Conservation (phyloP, 2,329 filamentous ascomycete genomes). For the Talaromyces sp. region DNA sequence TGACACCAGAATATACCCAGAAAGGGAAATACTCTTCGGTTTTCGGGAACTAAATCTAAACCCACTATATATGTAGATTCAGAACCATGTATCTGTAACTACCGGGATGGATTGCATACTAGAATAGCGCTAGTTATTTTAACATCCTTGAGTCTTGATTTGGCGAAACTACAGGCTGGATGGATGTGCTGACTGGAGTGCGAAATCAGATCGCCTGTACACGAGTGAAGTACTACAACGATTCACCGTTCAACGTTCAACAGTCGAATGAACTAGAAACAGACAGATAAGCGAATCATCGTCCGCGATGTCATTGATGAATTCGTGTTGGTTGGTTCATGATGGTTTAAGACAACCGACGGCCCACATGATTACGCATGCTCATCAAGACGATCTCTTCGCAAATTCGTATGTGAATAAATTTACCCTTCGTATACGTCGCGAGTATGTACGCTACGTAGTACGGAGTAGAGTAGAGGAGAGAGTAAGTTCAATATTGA, state of each 20-base stretch:
- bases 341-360: not conserved
- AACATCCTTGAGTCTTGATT: not conserved
- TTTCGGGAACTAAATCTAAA: not conserved
- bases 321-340: not conserved
- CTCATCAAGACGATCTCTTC: not conserved
- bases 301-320: not conserved
- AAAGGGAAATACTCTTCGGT: conserved; percentile 15
- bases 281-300: not conserved
- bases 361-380: conserved; percentile 14
- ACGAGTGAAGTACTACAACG: not conserved
- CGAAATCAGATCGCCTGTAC: no score
- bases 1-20: conserved; percentile 10
- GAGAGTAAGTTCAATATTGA: not conserved
- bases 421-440: not conserved
- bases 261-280: not conserved
- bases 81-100: not conserved
- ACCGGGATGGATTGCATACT: not conserved
- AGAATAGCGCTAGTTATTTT: not conserved
- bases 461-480: not conserved
- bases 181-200: not conserved
- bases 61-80: not conserved
- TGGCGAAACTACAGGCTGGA: not conserved
- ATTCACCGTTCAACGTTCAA: not conserved
- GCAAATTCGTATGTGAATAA: not conserved
- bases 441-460: not conserved